Conservation (phyloP, 352 stramenopile genomes). For the Globisporangium heterothallicum region DNA sequence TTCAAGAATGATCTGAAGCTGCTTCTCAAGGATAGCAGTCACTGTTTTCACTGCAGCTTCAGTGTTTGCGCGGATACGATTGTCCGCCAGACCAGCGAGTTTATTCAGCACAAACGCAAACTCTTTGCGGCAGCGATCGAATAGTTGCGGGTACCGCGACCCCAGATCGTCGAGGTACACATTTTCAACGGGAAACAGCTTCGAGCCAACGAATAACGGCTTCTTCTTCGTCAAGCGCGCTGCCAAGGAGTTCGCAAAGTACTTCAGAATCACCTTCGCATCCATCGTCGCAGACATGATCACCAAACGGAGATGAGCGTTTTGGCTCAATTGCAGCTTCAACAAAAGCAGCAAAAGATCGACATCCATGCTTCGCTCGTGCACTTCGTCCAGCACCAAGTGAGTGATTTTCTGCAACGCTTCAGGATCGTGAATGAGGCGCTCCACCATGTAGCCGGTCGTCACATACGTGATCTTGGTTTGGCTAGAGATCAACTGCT, state of each 20-base stretch:
- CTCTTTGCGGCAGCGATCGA: slow-evolving; percentile 30
- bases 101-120: slow-evolving; percentile 36
- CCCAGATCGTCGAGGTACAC: slow-evolving; percentile 55
- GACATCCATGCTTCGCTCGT: slow-evolving; percentile 93
- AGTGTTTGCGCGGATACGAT: slow-evolving; percentile 29
- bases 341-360: slow-evolving; percentile 93
- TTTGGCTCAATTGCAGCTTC: slow-evolving; percentile 60
- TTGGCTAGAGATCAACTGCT: slow-evolving; percentile 83
- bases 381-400: slow-evolving; percentile 95
- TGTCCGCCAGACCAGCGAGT: slow-evolving; percentile 25
- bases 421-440: slow-evolving; percentile 91
- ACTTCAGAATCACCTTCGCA: slow-evolving; percentile 87
- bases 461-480: slow-evolving; percentile 96
- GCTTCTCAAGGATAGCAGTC: slow-evolving; percentile 56
- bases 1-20: slow-evolving; percentile 48
- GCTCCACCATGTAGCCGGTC: slow-evolving; percentile 94
- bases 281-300: slow-evolving; percentile 97
- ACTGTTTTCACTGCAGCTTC: slow-evolving; percentile 46
- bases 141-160: slow-evolving; percentile 34
- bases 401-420: slow-evolving; percentile 89
- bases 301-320: slow-evolving; percentile 82
- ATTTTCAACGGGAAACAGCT: slow-evolving; percentile 65
- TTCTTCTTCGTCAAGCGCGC: slow-evolving; percentile 46
- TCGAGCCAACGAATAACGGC: slow-evolving; percentile 78
- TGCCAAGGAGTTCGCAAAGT: slow-evolving; percentile 63